Base-by-base conservation (phyloP, 352 stramenopile species). In the Phytophthora agathidicida region DNA sequence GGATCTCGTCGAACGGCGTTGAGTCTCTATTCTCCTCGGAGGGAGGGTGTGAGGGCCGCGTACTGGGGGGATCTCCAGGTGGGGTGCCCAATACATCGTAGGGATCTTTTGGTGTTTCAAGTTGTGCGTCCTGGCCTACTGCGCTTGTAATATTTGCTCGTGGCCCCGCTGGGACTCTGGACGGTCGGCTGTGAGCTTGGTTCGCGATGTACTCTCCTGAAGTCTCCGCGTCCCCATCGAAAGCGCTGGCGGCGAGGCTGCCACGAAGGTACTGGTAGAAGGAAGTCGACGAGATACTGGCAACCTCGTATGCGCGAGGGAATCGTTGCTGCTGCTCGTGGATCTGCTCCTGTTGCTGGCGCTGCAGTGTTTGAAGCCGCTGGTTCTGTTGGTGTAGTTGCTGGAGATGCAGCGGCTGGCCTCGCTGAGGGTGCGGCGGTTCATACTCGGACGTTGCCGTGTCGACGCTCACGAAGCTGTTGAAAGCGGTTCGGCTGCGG, bases 41-140 rank as follows among this genome's bases (percentile, higher is more conserved):
- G 22, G 20, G 28, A 37, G 53, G 63, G 2, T 31, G 75, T 2
- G 69, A 64, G 16, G 53, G 73, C 2, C 49, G 71, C 0, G 59
- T 54, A 14, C 38, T 58, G 6, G 65, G 69, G 11, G 80, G 75
- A 13, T 87, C 80, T 0, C 77, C 75, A 8, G 80, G 77, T 10
- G 80, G 80, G 2, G 80, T 90, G n/a, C 50, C 47, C 8, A 90
- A 24, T 30, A 68, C 35, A 26, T 84, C 75, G 56, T 88, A 88
- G 16, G 63, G 60, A 23, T 79, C 68, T 4, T 48, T 69, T 2
- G 75, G 75, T 3, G 77, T 83, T 1, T 45, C 62, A 9, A 74
- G 63, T 14, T 36, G 57, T 5, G 33, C 28, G 9, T 64, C 57
- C 17, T 23, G 43, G 23, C 24, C 27, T 24, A 24, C 20, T 46